Percentiles rank a stretch among this genome's conserved stretches.
Conservation (phyloP, 805 yeast species). For the Pichia paraexigua region DNA sequence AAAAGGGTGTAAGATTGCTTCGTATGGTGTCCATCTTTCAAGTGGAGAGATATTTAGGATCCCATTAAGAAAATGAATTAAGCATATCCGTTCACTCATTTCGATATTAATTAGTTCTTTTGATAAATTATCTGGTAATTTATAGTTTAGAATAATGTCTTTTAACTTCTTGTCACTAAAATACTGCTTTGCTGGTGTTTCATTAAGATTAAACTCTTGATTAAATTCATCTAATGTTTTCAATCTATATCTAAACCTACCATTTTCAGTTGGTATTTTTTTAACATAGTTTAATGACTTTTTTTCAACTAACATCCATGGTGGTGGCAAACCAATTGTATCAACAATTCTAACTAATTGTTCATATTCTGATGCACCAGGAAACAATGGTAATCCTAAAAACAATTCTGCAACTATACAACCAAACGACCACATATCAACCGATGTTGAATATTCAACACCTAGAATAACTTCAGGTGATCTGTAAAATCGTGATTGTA, state of each 20-base stretch:
- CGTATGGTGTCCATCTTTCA: conserved; percentile 96
- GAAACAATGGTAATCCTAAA: conserved; percentile 86
- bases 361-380: conserved; percentile 91
- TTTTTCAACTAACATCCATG: conserved; percentile 95
- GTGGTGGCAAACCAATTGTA: conserved; percentile 80
- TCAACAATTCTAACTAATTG: conserved; percentile 77
- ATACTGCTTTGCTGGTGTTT: conserved; percentile 79
- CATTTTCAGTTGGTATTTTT: conserved; percentile 10
- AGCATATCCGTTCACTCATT: conserved; percentile 57
- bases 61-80: conserved; percentile 73
- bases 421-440: conserved; percentile 72
- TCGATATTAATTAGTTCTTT: conserved; percentile 56
- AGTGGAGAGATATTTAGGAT: conserved; percentile 80
- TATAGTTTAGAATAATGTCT: conserved; percentile 73
- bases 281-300: conserved; percentile 61
- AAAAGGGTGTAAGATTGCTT: conserved; percentile 88
- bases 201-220: conserved; percentile 47
- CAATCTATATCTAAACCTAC: conserved; percentile 22
- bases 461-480: conserved; percentile 94
- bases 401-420: conserved; percentile 53
- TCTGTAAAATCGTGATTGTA: conserved; percentile 87
- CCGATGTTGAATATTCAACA: conserved; percentile 82
- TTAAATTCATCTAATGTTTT: conserved; percentile 40
- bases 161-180: conserved; percentile 56
- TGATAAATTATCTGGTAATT: conserved; percentile 53